Percentiles rank a stretch among this genome's conserved stretches.
These are phyloP conservation scores for Mimosa bimucronata DNA, from an alignment of 306 rosid species.

Conservation along the genomic window DNA sequence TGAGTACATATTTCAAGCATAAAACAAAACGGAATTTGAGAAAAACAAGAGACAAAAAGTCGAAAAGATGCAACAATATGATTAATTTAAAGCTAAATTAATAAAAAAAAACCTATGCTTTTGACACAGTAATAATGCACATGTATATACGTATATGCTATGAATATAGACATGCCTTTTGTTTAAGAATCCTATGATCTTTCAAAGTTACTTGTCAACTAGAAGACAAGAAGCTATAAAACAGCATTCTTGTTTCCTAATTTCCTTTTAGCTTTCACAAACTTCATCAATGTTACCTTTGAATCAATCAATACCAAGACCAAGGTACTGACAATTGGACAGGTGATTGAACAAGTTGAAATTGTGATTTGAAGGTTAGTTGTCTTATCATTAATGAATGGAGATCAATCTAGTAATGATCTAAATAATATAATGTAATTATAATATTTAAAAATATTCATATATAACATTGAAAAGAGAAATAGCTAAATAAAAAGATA, in stretches of 20 bases:
- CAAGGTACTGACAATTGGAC: too few relatives aligned
- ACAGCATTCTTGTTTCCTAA: not conserved
- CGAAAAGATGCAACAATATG: not conserved
- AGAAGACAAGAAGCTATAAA: not conserved
- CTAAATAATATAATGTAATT: too few relatives aligned
- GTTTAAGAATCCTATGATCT: slow-evolving; percentile 1
- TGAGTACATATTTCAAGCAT: not conserved
- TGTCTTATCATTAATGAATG: not conserved
- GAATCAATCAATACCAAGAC: not conserved
- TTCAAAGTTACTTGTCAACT: not conserved
- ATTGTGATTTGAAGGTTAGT: too few relatives aligned
- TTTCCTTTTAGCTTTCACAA: not conserved
- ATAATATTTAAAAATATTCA: not conserved
- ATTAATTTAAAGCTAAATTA: not conserved
- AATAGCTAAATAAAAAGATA: not conserved
- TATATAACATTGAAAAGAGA: not conserved
- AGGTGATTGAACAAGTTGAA: too few relatives aligned
- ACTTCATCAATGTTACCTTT: not conserved
- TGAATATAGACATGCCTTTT: not conserved
- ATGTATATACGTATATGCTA: not conserved
- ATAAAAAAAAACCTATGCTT: not conserved
- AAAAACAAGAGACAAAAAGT: not conserved
- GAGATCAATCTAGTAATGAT: not conserved
- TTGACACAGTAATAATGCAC: not conserved
- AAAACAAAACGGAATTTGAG: not conserved